phyloP scores from a whole-genome alignment of 257 asterid genomes.

The Capsicum rhomboideum region DNA sequence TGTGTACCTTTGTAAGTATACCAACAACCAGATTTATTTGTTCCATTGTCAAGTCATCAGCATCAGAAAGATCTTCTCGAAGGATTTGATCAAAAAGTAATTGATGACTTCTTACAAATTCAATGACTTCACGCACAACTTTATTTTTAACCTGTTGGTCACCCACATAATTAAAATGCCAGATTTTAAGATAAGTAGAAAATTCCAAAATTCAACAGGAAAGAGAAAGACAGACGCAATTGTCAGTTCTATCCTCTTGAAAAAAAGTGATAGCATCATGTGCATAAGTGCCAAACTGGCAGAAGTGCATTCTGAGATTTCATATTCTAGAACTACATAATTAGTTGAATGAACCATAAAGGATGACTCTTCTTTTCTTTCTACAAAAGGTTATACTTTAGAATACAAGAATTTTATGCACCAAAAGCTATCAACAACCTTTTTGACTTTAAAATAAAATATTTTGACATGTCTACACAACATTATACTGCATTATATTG shows the following conservation, averaged over 20 bases:
- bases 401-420: not conserved
- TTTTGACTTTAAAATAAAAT: not conserved
- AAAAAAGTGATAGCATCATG: too few relatives aligned
- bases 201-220: not conserved
- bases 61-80: conserved; percentile 60
- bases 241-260: too few relatives aligned
- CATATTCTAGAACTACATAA: not conserved
- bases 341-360: not conserved
- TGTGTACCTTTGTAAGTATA: conserved; percentile 76
- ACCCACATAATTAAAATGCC: conserved; percentile 4
- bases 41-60: conserved; percentile 73
- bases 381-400: not conserved
- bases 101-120: conserved; percentile 71
- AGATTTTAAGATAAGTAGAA: not conserved
- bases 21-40: conserved; percentile 70
- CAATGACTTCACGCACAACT: conserved; percentile 81
- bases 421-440: not conserved
- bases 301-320: not conserved
- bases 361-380: not conserved
- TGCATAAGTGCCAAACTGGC: not conserved
- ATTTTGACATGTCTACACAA: not conserved
- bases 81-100: conserved; percentile 83
- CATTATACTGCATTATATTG: not conserved
- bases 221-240: not conserved
- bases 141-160: conserved; percentile 75